Evolutionary conservation across 2,329 filamentous ascomycete species (phyloP).

Genomic region (Aureobasidium leucospermi): DNA sequence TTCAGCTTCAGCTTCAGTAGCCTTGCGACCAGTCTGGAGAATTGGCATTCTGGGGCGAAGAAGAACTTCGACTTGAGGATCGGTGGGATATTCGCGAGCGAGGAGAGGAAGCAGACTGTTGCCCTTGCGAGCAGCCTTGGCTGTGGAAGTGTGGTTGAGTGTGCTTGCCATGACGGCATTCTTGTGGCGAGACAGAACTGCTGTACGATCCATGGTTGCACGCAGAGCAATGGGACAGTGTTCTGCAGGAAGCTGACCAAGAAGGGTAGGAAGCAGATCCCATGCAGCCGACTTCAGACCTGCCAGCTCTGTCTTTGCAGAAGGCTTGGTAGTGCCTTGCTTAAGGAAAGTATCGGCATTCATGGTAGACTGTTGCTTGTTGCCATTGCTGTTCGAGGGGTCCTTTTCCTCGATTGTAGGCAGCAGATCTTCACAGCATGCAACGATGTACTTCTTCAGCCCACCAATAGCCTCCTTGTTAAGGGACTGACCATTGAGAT

Average conservation of each 20-base stretch:
- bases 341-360: constrained; percentile 70
- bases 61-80: constrained; percentile 64
- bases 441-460: constrained; percentile 54
- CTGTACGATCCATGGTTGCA: constrained; percentile 70
- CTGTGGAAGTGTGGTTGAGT: constrained; percentile 64
- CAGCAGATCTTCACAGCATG: constrained; percentile 69
- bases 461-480: constrained; percentile 58
- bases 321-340: constrained; percentile 16
- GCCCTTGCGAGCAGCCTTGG: constrained; percentile 39
- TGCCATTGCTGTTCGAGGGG: constrained; percentile 33
- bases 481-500: constrained; percentile 57
- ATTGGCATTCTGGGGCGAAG: constrained; percentile 45
- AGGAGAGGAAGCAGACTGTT: constrained; percentile 77
- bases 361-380: constrained; percentile 32
- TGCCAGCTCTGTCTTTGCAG: constrained; percentile 27
- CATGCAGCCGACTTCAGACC: constrained; percentile 52
- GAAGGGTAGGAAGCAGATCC: constrained; percentile 52
- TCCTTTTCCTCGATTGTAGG: constrained; percentile 30
- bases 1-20: constrained; percentile 17
- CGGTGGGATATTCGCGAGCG: constrained; percentile 54
- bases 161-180: constrained; percentile 74
- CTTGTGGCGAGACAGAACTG: constrained; percentile 62
- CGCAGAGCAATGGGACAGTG: constrained; percentile 65
- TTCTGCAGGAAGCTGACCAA: constrained; percentile 58
- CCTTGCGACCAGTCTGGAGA: constrained; percentile 23